These are phyloP conservation scores for Daphne laureola DNA, from an alignment of 441 rosid species.

Conservation along the genomic window DNA sequence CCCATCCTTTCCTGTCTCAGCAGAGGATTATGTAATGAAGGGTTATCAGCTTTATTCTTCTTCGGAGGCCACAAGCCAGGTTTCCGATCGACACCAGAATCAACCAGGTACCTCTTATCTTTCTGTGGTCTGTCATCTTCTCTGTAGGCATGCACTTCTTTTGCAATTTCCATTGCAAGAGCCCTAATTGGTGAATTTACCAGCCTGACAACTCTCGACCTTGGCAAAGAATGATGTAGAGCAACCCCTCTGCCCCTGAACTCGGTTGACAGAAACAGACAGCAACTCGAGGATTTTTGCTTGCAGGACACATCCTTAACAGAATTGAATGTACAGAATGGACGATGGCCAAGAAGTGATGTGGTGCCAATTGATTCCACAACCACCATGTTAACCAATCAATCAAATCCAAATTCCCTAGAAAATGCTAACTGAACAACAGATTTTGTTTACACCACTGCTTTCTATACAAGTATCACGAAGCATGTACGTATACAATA, in stretches of 20 bases:
- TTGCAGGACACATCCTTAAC: constrained; percentile 25
- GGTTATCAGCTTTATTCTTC: constrained; percentile 81
- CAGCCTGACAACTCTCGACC: constrained; percentile 24
- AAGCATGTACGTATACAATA: constrained; percentile 9
- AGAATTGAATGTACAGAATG: constrained; percentile 31
- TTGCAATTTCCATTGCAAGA: constrained; percentile 62
- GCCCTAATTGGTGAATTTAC: constrained; percentile 38
- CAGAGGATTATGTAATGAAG: constrained; percentile 74
- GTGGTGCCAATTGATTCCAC: constrained; percentile 59
- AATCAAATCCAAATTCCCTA: constrained; percentile 12
- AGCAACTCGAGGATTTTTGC: constrained; percentile 24
- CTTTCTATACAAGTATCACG: constrained; percentile 14
- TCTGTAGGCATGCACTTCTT: constrained; percentile 56
- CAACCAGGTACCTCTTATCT: constrained; percentile 39
- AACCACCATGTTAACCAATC: constrained; percentile 57
- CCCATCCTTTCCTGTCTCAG: constrained; percentile 96
- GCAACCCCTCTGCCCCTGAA: constrained; percentile 29
- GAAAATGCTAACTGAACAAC: constrained; percentile 5
- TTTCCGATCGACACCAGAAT: constrained; percentile 35
- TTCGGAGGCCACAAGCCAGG: constrained; percentile 78
- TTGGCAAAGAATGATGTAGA: constrained; percentile 19
- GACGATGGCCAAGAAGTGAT: constrained; percentile 49
- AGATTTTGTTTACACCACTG: constrained; percentile 3
- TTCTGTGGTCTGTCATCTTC: constrained; percentile 43
- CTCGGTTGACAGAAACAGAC: constrained; percentile 23